Base-by-base conservation (phyloP, 2,329 filamentous ascomycete genomes). In the Aspergillus fructus region DNA sequence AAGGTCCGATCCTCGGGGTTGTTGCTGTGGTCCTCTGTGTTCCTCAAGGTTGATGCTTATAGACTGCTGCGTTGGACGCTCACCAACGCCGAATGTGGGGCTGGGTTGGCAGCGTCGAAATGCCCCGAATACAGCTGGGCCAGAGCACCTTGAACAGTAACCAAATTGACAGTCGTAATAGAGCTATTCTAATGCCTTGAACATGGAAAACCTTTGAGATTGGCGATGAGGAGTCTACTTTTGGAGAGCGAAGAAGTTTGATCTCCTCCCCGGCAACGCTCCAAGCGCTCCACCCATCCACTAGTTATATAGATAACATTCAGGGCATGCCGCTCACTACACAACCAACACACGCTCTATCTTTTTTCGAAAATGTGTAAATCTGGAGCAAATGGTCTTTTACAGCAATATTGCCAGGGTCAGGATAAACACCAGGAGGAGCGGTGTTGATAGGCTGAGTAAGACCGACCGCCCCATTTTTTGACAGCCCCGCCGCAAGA, bases 401-500 rank as follows among this genome's bases (percentile, higher is more conserved):
- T 30, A 11, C 27, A 30, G 9, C 27, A 45, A 13, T 45, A 46
- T 11, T 13, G 15, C 13, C 15, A 6, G 15, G 15, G n/a, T 37
- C 12, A 37, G 15, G 15, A 37, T 37, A 37, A 37, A 13, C 12
- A n/a, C 1, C 23, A 46, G 30, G 4, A n/a, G 15, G 24, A 46
- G 43, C 8, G n/a, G 8, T 21, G 34, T 34, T 40, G 34, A 40
- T 9, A 37, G 17, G 49, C 49, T 52, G 49, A 52, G 49, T 52
- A 56, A 42, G 53, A 19, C 17, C 41, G 42, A 41, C 42, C 33
- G 53, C 53, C 53, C 47, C 46, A 55, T 55, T 39, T 48, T 30
- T 41, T 5, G 49, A 30, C 53, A 54, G 55, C 53, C 55, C 49
- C 59, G 55, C 58, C 27, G 27, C 27, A 30, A 30, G 27, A 30